Base-by-base conservation (phyloP, 2,329 filamentous ascomycete genomes). In the Orbilia javanica region DNA sequence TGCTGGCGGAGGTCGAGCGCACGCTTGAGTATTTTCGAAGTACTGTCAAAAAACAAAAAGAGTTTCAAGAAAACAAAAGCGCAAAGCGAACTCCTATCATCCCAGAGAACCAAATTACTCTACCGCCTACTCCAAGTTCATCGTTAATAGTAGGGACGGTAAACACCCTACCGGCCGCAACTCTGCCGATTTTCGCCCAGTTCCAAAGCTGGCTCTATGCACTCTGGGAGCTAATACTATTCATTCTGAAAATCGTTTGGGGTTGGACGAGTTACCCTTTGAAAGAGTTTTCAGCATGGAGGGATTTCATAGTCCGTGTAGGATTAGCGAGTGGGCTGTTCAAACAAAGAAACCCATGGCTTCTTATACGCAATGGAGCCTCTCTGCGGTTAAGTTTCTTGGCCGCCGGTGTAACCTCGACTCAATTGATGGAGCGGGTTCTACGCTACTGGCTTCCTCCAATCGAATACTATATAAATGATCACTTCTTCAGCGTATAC, bases 1-100 rank as follows among this genome's bases (percentile, higher is more conserved):
- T 66, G 6, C 39, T 76, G 1, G 42, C 65, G 5, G 36, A 48
- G 7, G 48, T 57, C 11, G 34, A 69, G 2, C 50, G 13, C 13
- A 60, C 31, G 15, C 50, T 76, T 13, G 34, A 70, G 0, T 50
- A 76, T 22, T 76, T 76, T 20, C 10, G 53, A 0, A 15, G 5
- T 4, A 10, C 22, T 0, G 13, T 64, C 15, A 46, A 69, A 8
- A 55, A 31, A 4, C 72, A 76, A 29, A 64, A 65, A 20, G 29
- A 48, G 22, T 25, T 22, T 1, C 36, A 31, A 13, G 25, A 48
- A n/a, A n/a, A 1, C 1, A 5, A 42, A 7, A n/a, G 22, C 5
- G 20, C 4, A 6, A 42, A 11, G 3, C 20, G 1, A 3, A 27
- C 34, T 1, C 25, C 55, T 13, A 0, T n/a, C 11, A 13, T 20